These are phyloP conservation scores for Botrytis cinerea DNA, from an alignment of 2,329 filamentous ascomycete genomes.

Conservation along the genomic window DNA sequence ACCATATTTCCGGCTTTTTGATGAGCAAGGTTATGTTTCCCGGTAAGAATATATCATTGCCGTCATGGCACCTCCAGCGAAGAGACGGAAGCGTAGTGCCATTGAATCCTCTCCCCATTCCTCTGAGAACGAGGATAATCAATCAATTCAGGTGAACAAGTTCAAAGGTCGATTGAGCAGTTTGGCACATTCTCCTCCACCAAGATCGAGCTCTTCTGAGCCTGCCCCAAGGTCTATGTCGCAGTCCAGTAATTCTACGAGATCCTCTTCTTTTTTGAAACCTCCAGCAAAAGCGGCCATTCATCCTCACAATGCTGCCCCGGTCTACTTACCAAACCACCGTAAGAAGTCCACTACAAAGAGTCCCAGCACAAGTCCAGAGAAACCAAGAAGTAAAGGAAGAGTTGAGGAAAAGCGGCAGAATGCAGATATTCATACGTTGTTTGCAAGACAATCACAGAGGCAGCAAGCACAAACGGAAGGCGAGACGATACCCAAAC, in stretches of 20 bases:
- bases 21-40: constrained; percentile 12
- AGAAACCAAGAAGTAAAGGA: constrained; percentile 45
- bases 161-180: constrained; percentile 30
- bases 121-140: constrained; percentile 53
- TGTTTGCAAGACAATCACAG: constrained; percentile 64
- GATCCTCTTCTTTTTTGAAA: constrained; percentile 31
- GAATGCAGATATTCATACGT: constrained; percentile 57
- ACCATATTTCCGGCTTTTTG: not conserved
- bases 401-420: constrained; percentile 54
- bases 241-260: constrained; percentile 32
- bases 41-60: constrained; percentile 10
- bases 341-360: constrained; percentile 38
- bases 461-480: constrained; percentile 42
- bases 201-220: constrained; percentile 15
- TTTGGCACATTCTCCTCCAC: constrained; percentile 35
- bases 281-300: constrained; percentile 36
- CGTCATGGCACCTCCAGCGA: constrained; percentile 42
- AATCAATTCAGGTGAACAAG: constrained; percentile 34
- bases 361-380: constrained; percentile 49
- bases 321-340: constrained; percentile 38
- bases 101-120: constrained; percentile 44
- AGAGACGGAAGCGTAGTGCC: constrained; percentile 57
- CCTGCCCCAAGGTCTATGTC: constrained; percentile 22
- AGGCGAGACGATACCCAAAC: constrained; percentile 25
- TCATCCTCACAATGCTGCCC: constrained; percentile 37